phyloP scores from a whole-genome alignment of 2,329 filamentous ascomycete species.

The Colletotrichum tropicale region DNA sequence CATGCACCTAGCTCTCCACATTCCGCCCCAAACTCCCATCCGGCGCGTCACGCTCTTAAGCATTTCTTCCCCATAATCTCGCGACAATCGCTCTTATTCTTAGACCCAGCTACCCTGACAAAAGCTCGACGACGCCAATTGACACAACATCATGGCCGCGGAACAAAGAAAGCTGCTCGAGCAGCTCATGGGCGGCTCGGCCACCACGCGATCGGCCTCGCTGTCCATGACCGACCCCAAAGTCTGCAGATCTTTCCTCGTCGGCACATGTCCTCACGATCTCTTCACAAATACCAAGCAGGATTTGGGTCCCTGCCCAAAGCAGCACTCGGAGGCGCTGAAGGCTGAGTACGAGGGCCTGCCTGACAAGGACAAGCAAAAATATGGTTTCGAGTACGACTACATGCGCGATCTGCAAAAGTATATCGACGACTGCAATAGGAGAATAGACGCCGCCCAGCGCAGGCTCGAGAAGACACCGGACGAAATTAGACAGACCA shows the following conservation, averaged over 20 bases:
- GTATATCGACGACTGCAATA: conserved; percentile 96
- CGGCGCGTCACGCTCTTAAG: conserved; percentile 4
- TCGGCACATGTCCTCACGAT: conserved; percentile 53
- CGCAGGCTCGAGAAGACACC: conserved; percentile 93
- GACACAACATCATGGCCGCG: conserved; percentile 73
- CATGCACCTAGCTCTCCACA: conserved; percentile 8
- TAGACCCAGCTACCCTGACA: not conserved
- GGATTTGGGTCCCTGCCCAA: conserved; percentile 88
- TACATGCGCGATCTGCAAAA: conserved; percentile 96
- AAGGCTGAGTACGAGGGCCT: conserved; percentile 88
- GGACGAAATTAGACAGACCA: conserved; percentile 96
- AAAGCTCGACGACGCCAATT: not conserved
- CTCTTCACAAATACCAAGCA: conserved; percentile 99
- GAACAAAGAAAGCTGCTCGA: conserved; percentile 99
- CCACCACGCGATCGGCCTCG: conserved; percentile 76
- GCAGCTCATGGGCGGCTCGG: conserved; percentile 86
- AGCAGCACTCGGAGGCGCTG: conserved; percentile 85
- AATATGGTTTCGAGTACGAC: conserved; percentile 93
- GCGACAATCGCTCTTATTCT: not conserved
- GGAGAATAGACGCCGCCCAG: conserved; percentile 89
- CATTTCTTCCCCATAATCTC: not conserved
- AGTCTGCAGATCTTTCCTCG: conserved; percentile 24
- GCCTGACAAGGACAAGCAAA: conserved; percentile 71
- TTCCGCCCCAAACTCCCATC: conserved; percentile 10
- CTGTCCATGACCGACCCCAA: conserved; percentile 80